phyloP scores from a whole-genome alignment of 169 alveolate species.

The Ichthyophthirius multifiliis region DNA sequence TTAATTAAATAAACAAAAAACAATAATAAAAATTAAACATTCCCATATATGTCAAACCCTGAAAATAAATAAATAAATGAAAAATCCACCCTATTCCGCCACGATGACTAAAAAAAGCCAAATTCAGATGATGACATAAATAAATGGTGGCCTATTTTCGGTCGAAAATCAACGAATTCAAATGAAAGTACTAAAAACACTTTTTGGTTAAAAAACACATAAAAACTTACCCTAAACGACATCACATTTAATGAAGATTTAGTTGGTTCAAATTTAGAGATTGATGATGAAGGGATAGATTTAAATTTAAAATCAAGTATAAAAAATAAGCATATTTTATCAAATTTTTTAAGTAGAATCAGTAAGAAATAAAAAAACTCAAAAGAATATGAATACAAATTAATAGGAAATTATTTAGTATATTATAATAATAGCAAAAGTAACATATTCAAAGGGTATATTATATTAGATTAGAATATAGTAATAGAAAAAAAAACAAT shows the following conservation, averaged over 20 bases:
- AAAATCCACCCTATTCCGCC: too few species aligned
- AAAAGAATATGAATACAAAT: not conserved
- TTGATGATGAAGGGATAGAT: not conserved
- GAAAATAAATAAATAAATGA: too few species aligned
- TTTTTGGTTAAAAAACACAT: not conserved
- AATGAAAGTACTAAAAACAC: too few species aligned
- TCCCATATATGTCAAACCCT: too few species aligned
- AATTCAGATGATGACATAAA: too few species aligned
- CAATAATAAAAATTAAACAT: too few species aligned
- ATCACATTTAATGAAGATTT: not conserved
- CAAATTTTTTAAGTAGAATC: not conserved
- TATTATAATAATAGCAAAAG: not conserved
- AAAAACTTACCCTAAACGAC: not conserved
- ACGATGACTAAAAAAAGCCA: too few species aligned
- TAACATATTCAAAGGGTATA: not conserved
- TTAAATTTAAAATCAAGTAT: too few species aligned
- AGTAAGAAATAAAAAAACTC: not conserved
- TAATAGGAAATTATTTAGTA: not conserved
- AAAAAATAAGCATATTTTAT: not conserved
- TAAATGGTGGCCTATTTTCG: conserved; percentile 10
- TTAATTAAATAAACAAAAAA: too few species aligned
- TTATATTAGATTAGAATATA: not conserved
- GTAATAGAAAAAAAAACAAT: not conserved
- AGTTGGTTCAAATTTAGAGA: not conserved
- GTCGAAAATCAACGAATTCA: not conserved